phyloP scores from a whole-genome alignment of 2,329 filamentous ascomycete species.

The Trichoderma lentiforme region DNA sequence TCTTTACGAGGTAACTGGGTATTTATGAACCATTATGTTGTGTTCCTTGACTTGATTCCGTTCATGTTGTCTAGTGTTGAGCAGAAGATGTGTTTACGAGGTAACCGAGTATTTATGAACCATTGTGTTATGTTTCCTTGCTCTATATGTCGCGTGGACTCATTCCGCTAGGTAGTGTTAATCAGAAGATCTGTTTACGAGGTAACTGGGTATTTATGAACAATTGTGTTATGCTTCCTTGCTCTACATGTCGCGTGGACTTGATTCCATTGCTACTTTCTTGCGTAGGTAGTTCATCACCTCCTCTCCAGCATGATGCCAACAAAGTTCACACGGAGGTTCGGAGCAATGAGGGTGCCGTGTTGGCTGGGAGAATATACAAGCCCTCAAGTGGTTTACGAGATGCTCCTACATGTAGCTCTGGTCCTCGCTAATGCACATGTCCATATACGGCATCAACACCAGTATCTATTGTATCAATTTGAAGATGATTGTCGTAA shows the following conservation, averaged over 20 bases:
- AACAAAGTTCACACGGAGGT: neutral
- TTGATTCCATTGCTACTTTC: neutral
- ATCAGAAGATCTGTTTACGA: neutral
- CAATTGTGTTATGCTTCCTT: neutral
- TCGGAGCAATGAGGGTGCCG: neutral
- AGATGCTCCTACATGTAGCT: neutral
- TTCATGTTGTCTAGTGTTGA: neutral
- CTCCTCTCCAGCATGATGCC: neutral
- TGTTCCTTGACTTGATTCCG: neutral
- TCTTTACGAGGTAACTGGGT: neutral
- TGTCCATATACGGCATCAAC: neutral
- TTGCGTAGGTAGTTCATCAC: neutral
- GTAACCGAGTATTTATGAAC: neutral
- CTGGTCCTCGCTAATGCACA: neutral
- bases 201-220: neutral
- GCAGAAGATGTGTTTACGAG: neutral
- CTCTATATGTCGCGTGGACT: no score
- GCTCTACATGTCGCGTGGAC: no score
- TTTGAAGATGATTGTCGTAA: neutral
- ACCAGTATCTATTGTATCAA: neutral
- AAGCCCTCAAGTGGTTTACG: neutral
- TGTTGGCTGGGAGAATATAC: neutral
- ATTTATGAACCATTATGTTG: neutral
- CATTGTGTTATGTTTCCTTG: neutral
- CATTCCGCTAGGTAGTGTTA: neutral